Conservation (phyloP, 2,329 filamentous ascomycete species). For the Cladophialophora bantiana region DNA sequence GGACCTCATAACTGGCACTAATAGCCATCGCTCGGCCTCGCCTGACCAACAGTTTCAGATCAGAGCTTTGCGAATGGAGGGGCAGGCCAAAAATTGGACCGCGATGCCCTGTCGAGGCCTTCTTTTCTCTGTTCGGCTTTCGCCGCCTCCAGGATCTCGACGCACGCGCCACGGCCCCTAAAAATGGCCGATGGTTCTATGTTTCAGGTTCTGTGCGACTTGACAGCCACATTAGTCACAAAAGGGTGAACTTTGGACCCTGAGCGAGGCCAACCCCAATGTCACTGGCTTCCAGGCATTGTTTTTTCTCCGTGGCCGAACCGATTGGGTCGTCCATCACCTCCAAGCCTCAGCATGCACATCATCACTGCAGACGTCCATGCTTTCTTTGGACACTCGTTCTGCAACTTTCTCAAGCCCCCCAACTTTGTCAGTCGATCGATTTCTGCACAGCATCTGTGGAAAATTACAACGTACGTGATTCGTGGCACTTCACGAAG, state of each 20-base stretch:
- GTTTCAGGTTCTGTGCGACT: slow-evolving; percentile 37
- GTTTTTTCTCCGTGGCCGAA: slow-evolving; percentile 29
- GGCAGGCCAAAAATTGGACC: slow-evolving; percentile 3
- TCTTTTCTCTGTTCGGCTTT: slow-evolving; percentile 10
- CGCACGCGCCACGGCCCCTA: slow-evolving; percentile 32
- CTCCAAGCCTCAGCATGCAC: slow-evolving; percentile 23
- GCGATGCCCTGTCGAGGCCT: slow-evolving; percentile 2
- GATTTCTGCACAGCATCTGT: slow-evolving; percentile 7
- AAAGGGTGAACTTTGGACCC: background rate
- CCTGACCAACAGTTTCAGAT: slow-evolving; percentile 28
- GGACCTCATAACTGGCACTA: slow-evolving; percentile 27
- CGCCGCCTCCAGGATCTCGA: slow-evolving; percentile 28
- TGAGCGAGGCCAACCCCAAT: slow-evolving; percentile 5
- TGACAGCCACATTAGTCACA: slow-evolving; percentile 32
- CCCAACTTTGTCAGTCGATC: slow-evolving; percentile 38
- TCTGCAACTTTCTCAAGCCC: slow-evolving; percentile 40
- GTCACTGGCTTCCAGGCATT: slow-evolving; percentile 20
- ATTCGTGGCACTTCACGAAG: slow-evolving; percentile 2
- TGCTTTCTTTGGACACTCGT: slow-evolving; percentile 38
- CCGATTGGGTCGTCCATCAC: slow-evolving; percentile 31
- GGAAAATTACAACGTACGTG: background rate
- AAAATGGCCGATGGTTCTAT: slow-evolving; percentile 32
- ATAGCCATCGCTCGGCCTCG: slow-evolving; percentile 13
- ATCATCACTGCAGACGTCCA: slow-evolving; percentile 30
- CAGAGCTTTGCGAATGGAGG: background rate